Percentiles rank a stretch among this genome's conserved stretches.
These are phyloP conservation scores for Oryza glaberrima DNA, from an alignment of 176 grass and related monocot species.

Conservation along the genomic window DNA sequence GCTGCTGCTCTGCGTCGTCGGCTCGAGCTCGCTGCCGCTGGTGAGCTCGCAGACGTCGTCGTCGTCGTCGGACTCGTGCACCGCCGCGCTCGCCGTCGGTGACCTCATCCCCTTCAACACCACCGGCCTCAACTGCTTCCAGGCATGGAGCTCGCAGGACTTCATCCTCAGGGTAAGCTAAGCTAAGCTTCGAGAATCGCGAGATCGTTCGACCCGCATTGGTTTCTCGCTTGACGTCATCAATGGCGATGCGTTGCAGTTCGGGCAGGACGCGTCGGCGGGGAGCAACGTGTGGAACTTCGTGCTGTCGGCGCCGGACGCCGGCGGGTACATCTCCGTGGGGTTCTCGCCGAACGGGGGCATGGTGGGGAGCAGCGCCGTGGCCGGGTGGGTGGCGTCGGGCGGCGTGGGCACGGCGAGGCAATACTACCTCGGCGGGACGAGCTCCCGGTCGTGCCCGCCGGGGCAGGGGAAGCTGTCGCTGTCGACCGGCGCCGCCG, in stretches of 20 bases:
- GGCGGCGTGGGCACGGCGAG: slow-evolving; percentile 33
- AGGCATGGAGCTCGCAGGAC: slow-evolving; percentile 47
- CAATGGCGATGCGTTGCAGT: slow-evolving; percentile 18
- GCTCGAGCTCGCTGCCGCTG: neutral
- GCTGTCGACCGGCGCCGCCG: slow-evolving; percentile 1
- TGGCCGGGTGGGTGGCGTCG: slow-evolving; percentile 47
- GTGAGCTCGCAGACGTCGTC: slow-evolving; percentile 24
- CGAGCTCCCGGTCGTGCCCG: slow-evolving; percentile 44
- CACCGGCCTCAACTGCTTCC: slow-evolving; percentile 50
- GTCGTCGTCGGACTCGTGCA: slow-evolving; percentile 47
- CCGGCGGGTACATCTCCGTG: slow-evolving; percentile 45
- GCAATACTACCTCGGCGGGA: slow-evolving; percentile 65
- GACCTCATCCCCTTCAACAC: slow-evolving; percentile 55
- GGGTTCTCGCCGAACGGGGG: slow-evolving; percentile 49
- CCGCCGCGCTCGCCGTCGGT: slow-evolving; percentile 31
- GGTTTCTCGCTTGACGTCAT: neutral
- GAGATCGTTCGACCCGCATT: too few relatives aligned
- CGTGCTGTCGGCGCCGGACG: slow-evolving; percentile 75
- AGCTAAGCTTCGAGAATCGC: neutral
- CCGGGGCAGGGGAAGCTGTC: slow-evolving; percentile 54
- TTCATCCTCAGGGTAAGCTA: slow-evolving; percentile 54
- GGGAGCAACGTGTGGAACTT: slow-evolving; percentile 55
- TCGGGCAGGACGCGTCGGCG: slow-evolving; percentile 20
- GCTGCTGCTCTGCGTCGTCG: slow-evolving; percentile 19
- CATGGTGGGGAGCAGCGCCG: slow-evolving; percentile 64